Evolutionary conservation across 202 grass and related monocot genomes (phyloP).

Genomic region (Sporobolus alterniflorus): DNA sequence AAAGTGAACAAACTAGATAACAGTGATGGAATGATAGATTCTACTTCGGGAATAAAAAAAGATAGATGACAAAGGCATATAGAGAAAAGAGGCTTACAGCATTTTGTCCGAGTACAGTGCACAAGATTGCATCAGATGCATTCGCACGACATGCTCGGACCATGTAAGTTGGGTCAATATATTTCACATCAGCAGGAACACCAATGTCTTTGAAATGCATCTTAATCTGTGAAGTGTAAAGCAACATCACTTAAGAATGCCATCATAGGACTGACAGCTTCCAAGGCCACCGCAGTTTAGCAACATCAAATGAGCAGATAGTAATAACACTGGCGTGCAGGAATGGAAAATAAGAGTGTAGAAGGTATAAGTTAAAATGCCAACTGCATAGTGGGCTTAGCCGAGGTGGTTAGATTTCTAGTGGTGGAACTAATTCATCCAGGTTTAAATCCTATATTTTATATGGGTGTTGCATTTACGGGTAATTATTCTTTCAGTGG

Average conservation of each 20-base stretch:
- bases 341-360: not conserved
- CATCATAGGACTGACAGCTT: not conserved
- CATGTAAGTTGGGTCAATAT: slow-evolving; percentile 99
- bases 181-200: slow-evolving; percentile 89
- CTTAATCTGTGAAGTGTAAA: slow-evolving; percentile 71
- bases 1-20: slow-evolving; percentile 14
- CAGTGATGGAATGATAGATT: not conserved
- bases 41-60: slow-evolving; percentile 6
- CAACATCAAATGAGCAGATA: slow-evolving; percentile 19
- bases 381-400: no score
- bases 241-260: not conserved
- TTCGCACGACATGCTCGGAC: slow-evolving; percentile 89
- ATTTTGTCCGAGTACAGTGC: slow-evolving; percentile 98
- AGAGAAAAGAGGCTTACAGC: slow-evolving; percentile 57
- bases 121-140: slow-evolving; percentile 97
- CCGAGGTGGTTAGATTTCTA: no score
- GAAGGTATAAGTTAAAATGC: not conserved
- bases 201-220: slow-evolving; percentile 87
- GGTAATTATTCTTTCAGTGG: no score
- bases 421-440: no score
- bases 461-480: no score
- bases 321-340: not conserved
- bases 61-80: not conserved
- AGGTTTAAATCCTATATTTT: no score
- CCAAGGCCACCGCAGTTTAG: slow-evolving; percentile 4